Conservation (phyloP, 176 grass and related monocot species). For the Dactylis glomerata region DNA sequence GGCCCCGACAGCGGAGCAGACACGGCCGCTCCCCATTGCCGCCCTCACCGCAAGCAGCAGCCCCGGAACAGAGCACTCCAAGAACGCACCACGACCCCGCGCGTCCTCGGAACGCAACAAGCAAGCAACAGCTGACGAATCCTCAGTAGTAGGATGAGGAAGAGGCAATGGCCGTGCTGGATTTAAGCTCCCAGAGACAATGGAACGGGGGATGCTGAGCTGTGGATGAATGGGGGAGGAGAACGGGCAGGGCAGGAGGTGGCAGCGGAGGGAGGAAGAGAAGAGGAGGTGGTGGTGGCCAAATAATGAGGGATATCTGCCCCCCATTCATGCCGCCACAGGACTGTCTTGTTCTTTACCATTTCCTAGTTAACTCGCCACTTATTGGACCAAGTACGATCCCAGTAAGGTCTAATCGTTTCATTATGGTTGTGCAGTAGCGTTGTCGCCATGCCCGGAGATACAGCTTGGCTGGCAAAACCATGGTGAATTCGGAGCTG, state of each 20-base stretch:
- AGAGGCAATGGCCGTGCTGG: background rate
- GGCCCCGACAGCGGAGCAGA: conserved; percentile 26
- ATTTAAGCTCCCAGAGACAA: background rate
- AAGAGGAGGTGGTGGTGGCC: conserved; percentile 12
- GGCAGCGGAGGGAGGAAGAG: background rate
- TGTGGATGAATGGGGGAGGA: background rate
- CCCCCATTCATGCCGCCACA: conserved; percentile 13
- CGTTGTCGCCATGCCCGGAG: background rate
- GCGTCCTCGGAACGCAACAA: background rate
- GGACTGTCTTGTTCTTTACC: conserved; percentile 20
- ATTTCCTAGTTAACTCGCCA: background rate
- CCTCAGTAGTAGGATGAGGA: background rate
- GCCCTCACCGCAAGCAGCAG: background rate
- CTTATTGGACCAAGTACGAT: background rate
- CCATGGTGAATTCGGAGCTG: background rate
- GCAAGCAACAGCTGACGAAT: no score
- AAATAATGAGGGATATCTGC: conserved; percentile 30
- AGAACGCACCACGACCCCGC: background rate
- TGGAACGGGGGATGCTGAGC: conserved; percentile 14
- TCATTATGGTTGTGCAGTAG: background rate
- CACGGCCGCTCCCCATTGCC: conserved; percentile 36
- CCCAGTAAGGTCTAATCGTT: background rate
- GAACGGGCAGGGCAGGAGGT: background rate
- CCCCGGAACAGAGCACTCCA: background rate
- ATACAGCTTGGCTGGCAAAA: background rate